Percentiles rank a stretch among this genome's conserved stretches.
Conservation (phyloP, 139 green algal genomes). For the Micromonas commoda region DNA sequence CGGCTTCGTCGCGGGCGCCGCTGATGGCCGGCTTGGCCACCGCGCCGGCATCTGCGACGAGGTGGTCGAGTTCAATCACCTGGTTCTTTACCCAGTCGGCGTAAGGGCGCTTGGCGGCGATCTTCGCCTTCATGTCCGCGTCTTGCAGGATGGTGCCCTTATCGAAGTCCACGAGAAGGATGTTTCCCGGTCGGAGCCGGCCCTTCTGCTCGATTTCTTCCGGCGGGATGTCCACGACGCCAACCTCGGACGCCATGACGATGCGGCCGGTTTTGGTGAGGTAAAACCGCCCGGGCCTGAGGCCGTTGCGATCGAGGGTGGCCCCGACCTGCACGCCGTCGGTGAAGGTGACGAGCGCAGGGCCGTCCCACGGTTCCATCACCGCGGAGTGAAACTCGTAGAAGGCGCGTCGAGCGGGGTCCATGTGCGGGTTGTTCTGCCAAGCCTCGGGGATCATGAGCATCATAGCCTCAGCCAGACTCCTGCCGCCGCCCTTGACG, state of each 20-base stretch:
- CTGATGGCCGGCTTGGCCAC: slow-evolving; percentile 10
- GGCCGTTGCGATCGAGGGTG: slow-evolving; percentile 91
- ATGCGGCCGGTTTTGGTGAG: slow-evolving; percentile 68
- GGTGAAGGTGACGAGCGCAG: slow-evolving; percentile 78
- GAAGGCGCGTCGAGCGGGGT: slow-evolving; percentile 68
- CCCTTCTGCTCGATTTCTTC: slow-evolving; percentile 80
- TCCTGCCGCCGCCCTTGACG: slow-evolving; percentile 55
- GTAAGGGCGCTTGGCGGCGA: slow-evolving; percentile 67
- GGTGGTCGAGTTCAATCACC: slow-evolving; percentile 52
- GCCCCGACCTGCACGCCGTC: slow-evolving; percentile 87
- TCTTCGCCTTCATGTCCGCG: slow-evolving; percentile 45
- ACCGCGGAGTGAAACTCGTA: slow-evolving; percentile 85
- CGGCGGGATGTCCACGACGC: slow-evolving; percentile 82
- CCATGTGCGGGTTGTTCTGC: slow-evolving; percentile 55
- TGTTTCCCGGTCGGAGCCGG: slow-evolving; percentile 91
- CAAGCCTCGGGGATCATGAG: slow-evolving; percentile 96
- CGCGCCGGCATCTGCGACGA: background rate
- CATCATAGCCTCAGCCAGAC: slow-evolving; percentile 88
- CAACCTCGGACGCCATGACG: slow-evolving; percentile 52
- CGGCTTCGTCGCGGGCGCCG: background rate
- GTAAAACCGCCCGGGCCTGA: slow-evolving; percentile 93
- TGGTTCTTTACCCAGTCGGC: slow-evolving; percentile 71
- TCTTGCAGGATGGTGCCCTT: slow-evolving; percentile 37
- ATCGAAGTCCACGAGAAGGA: slow-evolving; percentile 95
- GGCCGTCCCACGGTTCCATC: slow-evolving; percentile 96